Conservation (phyloP, 139 green algal species). For the Spirogloea muscicola region DNA sequence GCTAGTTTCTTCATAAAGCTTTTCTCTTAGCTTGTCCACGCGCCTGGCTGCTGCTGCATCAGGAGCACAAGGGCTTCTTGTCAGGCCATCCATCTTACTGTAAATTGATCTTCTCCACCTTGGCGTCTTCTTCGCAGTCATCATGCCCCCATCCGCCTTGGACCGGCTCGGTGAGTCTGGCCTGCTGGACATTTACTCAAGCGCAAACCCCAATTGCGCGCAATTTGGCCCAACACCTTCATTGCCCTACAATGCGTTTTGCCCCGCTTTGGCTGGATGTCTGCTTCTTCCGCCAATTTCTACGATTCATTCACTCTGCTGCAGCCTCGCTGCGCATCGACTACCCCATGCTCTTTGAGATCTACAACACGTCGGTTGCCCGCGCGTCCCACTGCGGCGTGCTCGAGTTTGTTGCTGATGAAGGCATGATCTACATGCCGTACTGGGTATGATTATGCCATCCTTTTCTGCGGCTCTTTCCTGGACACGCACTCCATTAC, state of each 20-base stretch:
- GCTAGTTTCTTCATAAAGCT: conserved; percentile 9
- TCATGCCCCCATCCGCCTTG: conserved; percentile 91
- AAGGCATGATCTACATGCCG: conserved; percentile 93
- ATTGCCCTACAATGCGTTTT: too few relatives aligned
- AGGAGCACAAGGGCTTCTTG: neutral
- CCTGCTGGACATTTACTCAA: too few relatives aligned
- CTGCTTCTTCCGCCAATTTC: too few relatives aligned
- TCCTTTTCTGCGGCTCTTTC: neutral
- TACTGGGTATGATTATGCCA: conserved; percentile 78
- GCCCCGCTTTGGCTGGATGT: too few relatives aligned
- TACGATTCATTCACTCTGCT: too few relatives aligned
- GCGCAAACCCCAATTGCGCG: too few relatives aligned
- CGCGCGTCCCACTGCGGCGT: conserved; percentile 91
- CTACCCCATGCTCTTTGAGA: conserved; percentile 97
- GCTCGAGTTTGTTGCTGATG: conserved; percentile 96
- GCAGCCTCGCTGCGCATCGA: conserved; percentile 87
- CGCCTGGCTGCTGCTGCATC: neutral
- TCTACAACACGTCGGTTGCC: conserved; percentile 65
- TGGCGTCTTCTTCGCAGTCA: conserved; percentile 57
- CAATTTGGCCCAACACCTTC: too few relatives aligned
- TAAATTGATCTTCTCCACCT: conserved; percentile 4
- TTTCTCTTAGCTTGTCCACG: neutral
- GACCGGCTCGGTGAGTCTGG: conserved; percentile 72
- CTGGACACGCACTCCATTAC: too few relatives aligned
- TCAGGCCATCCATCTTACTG: neutral